Evolutionary conservation across 306 rosid genomes (phyloP).

Genomic region (Hippophae gyantsensis): DNA sequence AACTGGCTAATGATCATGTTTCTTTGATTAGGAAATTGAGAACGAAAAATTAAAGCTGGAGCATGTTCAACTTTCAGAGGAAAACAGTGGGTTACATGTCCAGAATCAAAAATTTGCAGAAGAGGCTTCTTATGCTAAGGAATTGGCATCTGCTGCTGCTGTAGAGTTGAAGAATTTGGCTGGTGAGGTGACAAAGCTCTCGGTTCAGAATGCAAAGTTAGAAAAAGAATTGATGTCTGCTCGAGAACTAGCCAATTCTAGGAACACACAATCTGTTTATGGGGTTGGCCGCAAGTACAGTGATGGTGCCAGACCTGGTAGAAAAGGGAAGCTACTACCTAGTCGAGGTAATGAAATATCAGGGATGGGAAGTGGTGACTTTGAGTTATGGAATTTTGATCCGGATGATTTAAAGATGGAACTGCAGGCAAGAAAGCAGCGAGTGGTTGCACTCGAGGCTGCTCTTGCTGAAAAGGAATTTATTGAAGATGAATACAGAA

Average conservation of each 20-base stretch:
- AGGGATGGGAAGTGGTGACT: conserved; percentile 10
- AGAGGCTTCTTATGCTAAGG: conserved; percentile 93
- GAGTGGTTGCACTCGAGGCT: conserved; percentile 71
- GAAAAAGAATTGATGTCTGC: conserved; percentile 63
- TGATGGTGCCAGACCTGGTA: conserved; percentile 53
- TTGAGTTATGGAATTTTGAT: too few relatives aligned
- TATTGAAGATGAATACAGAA: conserved; percentile 69
- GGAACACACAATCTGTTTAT: too few relatives aligned
- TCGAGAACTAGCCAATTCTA: conserved; percentile 54
- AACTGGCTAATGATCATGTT: neutral
- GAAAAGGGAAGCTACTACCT: conserved; percentile 58
- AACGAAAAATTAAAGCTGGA: conserved; percentile 63
- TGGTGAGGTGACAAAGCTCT: conserved; percentile 92
- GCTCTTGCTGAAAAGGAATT: conserved; percentile 63
- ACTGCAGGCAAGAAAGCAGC: conserved; percentile 65
- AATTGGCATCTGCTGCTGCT: conserved; percentile 98
- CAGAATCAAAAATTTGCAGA: conserved; percentile 86
- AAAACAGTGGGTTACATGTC: conserved; percentile 67
- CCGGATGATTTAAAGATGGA: conserved; percentile 46
- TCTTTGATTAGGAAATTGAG: conserved; percentile 39
- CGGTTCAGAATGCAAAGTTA: conserved; percentile 78
- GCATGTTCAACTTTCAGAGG: conserved; percentile 46
- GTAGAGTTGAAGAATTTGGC: conserved; percentile 95
- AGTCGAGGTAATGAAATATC: conserved; percentile 53
- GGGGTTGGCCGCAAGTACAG: conserved; percentile 32